A percentile compares a stretch with the other conserved stretches of the same genome.
phyloP scores from a whole-genome alignment of 169 alveolate species.

The Plasmodium sp. region DNA sequence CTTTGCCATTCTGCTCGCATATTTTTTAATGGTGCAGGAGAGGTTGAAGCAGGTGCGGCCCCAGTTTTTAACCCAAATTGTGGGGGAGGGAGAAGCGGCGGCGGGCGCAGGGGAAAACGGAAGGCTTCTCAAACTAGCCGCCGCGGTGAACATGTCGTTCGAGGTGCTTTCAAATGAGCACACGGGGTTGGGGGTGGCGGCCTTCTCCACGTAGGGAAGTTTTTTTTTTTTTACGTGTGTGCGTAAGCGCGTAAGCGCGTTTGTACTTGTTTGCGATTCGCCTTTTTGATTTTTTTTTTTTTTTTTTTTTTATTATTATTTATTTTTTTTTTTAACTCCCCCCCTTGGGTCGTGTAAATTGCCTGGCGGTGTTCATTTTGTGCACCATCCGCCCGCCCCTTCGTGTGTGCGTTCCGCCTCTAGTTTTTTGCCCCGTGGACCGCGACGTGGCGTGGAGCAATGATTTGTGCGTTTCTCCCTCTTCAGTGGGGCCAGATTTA shows the following conservation, averaged over 20 bases:
- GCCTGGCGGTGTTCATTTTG: background rate
- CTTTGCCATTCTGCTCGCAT: background rate
- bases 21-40: constrained; percentile 31
- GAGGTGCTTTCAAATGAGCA: constrained; percentile 3
- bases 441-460: background rate
- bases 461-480: background rate
- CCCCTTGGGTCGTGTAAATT: background rate
- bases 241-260: background rate
- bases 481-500: background rate
- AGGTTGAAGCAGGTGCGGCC: background rate
- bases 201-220: background rate
- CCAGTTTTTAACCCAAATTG: constrained; percentile 28
- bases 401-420: background rate
- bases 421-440: background rate
- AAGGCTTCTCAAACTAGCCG: background rate
- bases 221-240: background rate
- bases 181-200: background rate
- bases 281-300: background rate
- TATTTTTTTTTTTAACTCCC: background rate
- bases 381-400: background rate
- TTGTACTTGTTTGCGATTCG: background rate
- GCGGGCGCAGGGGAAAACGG: background rate
- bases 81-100: background rate
- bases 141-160: constrained; percentile 10
- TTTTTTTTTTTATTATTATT: background rate